Conservation (phyloP, 2,329 filamentous ascomycete species). For the Cladosporium sp. region DNA sequence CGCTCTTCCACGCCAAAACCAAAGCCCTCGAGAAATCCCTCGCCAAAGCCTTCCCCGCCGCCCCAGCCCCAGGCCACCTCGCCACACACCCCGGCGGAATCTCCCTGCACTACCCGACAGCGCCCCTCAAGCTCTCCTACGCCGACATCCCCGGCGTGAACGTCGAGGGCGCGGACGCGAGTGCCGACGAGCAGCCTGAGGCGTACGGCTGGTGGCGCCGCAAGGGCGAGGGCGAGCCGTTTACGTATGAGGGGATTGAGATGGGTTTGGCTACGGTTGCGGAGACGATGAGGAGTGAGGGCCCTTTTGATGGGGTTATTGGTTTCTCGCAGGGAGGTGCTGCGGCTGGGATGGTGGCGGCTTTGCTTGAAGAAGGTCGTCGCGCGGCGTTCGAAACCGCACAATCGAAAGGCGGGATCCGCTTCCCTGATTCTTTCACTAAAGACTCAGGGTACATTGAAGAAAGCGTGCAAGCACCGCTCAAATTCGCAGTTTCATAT, state of each 20-base stretch:
- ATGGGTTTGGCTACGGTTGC: conserved; percentile 68
- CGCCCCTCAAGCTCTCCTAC: conserved; percentile 45
- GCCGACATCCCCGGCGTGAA: conserved; percentile 56
- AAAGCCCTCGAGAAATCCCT: conserved; percentile 83
- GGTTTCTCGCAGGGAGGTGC: conserved; percentile 83
- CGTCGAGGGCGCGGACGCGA: conserved; percentile 50
- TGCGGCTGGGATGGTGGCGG: conserved; percentile 70
- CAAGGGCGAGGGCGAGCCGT: conserved; percentile 61
- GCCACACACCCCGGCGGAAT: conserved; percentile 42
- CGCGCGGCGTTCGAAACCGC: conserved; percentile 52
- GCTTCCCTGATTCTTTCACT: conserved; percentile 55
- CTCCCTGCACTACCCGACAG: conserved; percentile 51
- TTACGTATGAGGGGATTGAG: conserved; percentile 66
- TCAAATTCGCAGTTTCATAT: conserved; percentile 75
- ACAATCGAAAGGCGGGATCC: conserved; percentile 47
- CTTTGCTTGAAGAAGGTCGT: conserved; percentile 64
- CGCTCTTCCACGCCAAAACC: conserved; percentile 84
- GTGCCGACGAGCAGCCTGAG: conserved; percentile 49
- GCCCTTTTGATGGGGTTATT: conserved; percentile 73
- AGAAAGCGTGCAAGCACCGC: conserved; percentile 51
- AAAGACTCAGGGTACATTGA: conserved; percentile 38
- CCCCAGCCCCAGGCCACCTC: conserved; percentile 50
- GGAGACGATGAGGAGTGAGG: conserved; percentile 61
- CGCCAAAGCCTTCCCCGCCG: conserved; percentile 68
- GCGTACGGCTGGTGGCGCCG: conserved; percentile 72